Evolutionary conservation across 2,329 filamentous ascomycete species (phyloP).

Genomic region (Trichoderma sp.): DNA sequence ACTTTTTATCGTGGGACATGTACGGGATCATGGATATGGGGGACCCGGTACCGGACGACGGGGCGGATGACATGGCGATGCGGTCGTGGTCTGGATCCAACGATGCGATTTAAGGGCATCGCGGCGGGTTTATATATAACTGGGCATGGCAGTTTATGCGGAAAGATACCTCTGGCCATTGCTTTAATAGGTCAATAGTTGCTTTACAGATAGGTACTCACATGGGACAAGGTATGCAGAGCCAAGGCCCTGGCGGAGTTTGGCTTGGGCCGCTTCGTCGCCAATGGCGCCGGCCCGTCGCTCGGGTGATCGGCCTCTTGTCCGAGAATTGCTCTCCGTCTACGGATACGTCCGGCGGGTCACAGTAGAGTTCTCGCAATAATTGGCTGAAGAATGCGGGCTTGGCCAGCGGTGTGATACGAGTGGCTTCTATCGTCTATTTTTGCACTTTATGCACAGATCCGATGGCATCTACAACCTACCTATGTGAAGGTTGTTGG

Average conservation of each 20-base stretch:
- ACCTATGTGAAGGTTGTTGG: too few relatives aligned
- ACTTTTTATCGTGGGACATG: slow-evolving; percentile 46
- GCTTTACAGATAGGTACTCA: background rate
- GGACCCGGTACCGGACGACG: slow-evolving; percentile 42
- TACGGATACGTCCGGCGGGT: too few relatives aligned
- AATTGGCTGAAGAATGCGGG: too few relatives aligned
- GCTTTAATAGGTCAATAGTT: background rate
- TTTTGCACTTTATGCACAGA: background rate
- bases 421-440: too few relatives aligned
- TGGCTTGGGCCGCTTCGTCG: slow-evolving; percentile 18
- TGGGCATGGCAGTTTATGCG: slow-evolving; percentile 10
- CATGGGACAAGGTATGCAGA: background rate
- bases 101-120: slow-evolving; percentile 17
- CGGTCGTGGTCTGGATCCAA: slow-evolving; percentile 30
- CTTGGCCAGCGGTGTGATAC: background rate
- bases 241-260: slow-evolving; percentile 4
- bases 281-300: slow-evolving; percentile 15
- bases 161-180: slow-evolving; percentile 24
- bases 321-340: background rate
- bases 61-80: slow-evolving; percentile 41
- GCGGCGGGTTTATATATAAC: background rate
- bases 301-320: slow-evolving; percentile 13
- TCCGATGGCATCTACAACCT: background rate
- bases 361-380: background rate
- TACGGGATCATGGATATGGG: slow-evolving; percentile 48